Evolutionary conservation across 441 rosid genomes (phyloP).

Genomic region (Raphanus hybrid): DNA sequence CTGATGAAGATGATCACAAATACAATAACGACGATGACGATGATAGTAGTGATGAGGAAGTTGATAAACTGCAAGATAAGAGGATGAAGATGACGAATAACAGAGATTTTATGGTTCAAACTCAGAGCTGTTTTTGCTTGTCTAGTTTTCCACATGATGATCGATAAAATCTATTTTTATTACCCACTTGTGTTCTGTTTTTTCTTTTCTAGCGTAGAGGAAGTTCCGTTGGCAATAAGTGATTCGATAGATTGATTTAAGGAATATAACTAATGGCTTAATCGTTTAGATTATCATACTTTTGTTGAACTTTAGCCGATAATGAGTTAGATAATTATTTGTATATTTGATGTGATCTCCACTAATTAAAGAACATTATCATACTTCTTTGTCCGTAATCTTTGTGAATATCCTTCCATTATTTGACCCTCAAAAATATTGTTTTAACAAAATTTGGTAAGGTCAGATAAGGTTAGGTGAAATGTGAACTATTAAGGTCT

Average conservation of each 20-base stretch:
- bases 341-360: slow-evolving; percentile 7
- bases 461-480: slow-evolving; percentile 8
- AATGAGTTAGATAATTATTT: background rate
- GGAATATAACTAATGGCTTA: background rate
- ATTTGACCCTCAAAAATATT: background rate
- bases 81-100: slow-evolving; percentile 35
- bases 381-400: background rate
- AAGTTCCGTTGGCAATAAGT: background rate
- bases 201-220: background rate
- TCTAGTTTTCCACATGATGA: slow-evolving; percentile 47
- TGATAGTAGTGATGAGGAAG: slow-evolving; percentile 21
- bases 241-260: background rate
- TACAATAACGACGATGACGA: slow-evolving; percentile 20
- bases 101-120: slow-evolving; percentile 34
- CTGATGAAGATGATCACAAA: slow-evolving; percentile 34
- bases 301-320: background rate
- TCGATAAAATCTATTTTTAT: background rate
- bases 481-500: background rate
- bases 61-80: slow-evolving; percentile 28
- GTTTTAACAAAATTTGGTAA: background rate
- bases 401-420: background rate
- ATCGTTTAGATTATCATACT: background rate
- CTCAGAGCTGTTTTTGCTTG: slow-evolving; percentile 48
- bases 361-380: background rate
- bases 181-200: background rate